Evolutionary conservation across 164 flowering plant species (phyloP).

Genomic region (Echeveria elegans): DNA sequence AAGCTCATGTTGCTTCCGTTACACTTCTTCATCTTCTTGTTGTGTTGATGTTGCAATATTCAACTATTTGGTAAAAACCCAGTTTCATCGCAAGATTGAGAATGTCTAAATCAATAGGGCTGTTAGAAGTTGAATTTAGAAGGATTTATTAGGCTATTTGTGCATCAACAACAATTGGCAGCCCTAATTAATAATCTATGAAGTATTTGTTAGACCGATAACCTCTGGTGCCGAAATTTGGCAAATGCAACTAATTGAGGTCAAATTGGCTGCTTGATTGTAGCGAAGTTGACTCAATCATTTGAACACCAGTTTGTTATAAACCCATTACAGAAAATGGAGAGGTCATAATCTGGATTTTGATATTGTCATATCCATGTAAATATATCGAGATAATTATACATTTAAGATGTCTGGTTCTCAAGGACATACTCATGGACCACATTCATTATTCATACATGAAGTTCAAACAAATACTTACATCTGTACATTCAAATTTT

Average conservation of each 20-base stretch:
- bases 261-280: neutral
- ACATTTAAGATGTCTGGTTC: no score
- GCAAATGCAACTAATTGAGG: neutral
- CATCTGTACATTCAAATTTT: no score
- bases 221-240: neutral
- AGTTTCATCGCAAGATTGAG: neutral
- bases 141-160: neutral
- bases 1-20: neutral
- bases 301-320: neutral
- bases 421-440: no score
- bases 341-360: no score
- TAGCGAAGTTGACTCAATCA: neutral
- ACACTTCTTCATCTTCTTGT: neutral
- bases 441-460: no score
- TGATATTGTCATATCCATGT: no score
- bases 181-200: no score
- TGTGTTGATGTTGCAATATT: neutral
- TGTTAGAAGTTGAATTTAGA: neutral
- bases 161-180: no score
- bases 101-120: no score
- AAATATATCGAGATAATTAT: no score
- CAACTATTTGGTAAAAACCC: neutral
- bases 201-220: neutral
- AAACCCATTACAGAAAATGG: neutral
- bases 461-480: no score